Conservation (phyloP, 2,329 filamentous ascomycete genomes). For the Penicillium oxalicum region DNA sequence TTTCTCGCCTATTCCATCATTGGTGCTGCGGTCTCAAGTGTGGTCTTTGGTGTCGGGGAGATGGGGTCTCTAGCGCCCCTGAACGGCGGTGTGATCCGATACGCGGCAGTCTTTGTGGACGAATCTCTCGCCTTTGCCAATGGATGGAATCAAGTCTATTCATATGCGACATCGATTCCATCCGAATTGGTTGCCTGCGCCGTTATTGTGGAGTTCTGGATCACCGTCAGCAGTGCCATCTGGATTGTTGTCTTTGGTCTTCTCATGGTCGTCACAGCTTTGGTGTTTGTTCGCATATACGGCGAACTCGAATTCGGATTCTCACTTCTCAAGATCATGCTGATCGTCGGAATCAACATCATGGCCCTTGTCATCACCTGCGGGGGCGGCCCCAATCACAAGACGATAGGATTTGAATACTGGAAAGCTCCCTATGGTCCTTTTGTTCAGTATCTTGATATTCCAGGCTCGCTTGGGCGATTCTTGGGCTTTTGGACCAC, state of each 20-base stretch:
- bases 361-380: constrained; percentile 45
- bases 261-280: constrained; percentile 30
- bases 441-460: constrained; percentile 37
- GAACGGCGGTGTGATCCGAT: constrained; percentile 34
- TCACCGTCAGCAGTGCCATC: constrained; percentile 44
- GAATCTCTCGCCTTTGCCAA: constrained; percentile 31
- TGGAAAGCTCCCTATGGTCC: constrained; percentile 38
- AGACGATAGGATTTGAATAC: constrained; percentile 38
- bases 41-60: constrained; percentile 34
- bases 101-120: constrained; percentile 34
- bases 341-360: constrained; percentile 58
- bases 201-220: constrained; percentile 32
- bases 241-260: constrained; percentile 39
- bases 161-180: constrained; percentile 29
- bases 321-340: constrained; percentile 51
- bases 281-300: constrained; percentile 36
- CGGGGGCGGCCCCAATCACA: constrained; percentile 32
- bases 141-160: constrained; percentile 38
- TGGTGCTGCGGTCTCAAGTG: constrained; percentile 30
- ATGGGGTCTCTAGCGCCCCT: constrained; percentile 35
- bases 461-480: constrained; percentile 38
- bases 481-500: constrained; percentile 40
- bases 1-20: constrained; percentile 36
- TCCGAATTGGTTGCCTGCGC: constrained; percentile 30
- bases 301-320: constrained; percentile 52